phyloP scores from a whole-genome alignment of 164 flowering plant species.

The Liriodendron chinense region DNA sequence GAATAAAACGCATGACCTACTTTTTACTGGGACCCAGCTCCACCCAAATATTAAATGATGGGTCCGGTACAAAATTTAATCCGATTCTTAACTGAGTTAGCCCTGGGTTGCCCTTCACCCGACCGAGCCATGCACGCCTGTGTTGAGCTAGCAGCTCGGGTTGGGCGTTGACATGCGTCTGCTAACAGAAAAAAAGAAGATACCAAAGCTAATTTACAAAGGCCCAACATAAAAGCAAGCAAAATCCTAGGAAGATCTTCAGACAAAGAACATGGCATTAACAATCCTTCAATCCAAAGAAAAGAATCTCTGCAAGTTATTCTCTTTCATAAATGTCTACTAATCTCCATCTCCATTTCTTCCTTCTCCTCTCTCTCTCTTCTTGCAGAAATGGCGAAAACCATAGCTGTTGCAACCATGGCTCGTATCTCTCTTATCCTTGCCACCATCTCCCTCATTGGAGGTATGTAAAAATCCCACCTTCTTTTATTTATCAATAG shows the following conservation, averaged over 20 bases:
- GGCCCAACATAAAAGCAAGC: slow-evolving; percentile 4
- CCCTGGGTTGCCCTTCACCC: too few species aligned
- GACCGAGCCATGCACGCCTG: too few species aligned
- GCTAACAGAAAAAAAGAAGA: too few species aligned
- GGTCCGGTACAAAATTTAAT: too few species aligned
- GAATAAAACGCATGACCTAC: too few species aligned
- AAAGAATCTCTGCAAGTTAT: slow-evolving; percentile 16
- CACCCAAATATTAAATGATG: too few species aligned
- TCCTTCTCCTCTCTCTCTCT: background rate
- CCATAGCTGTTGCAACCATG: background rate
- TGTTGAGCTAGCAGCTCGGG: too few species aligned
- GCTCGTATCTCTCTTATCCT: background rate
- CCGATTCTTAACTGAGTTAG: too few species aligned
- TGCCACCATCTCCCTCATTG: background rate
- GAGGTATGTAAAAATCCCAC: background rate
- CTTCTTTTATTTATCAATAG: background rate
- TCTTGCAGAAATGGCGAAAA: slow-evolving; percentile 1
- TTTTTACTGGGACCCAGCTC: too few species aligned
- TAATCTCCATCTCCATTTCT: background rate
- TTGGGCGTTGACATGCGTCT: too few species aligned
- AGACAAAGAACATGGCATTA: slow-evolving; percentile 5
- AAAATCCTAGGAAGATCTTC: background rate
- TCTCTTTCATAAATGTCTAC: slow-evolving; percentile 1
- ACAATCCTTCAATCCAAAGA: slow-evolving; percentile 15
- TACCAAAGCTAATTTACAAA: background rate